Evolutionary conservation across 495 filamentous ascomycete species (phyloP), one percentile per base, ranked within the genome.

Genomic region (Patellaria atrata): DNA sequence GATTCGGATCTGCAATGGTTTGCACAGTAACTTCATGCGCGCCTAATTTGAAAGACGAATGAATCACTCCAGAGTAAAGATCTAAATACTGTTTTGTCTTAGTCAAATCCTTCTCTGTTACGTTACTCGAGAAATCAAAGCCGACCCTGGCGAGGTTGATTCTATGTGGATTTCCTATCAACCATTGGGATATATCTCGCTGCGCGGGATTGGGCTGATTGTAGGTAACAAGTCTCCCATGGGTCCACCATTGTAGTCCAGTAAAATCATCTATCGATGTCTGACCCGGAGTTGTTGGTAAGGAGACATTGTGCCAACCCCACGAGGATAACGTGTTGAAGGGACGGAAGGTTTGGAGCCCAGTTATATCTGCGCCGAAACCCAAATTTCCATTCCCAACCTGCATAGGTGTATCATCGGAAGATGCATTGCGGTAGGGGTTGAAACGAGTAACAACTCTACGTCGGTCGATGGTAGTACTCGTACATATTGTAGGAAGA

Each of bases 301-400:
- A 47, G 14, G 63, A 67, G 41, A 65, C 64, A 44, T 71, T 71
- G 54, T 71, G 66, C 67, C 66, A 71, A 5, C 65, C 63, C 64
- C 63, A 70, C 5, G 62, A 62, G 2, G 63, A 68, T 38, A 51
- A 37, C 7, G 29, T 51, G 21, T 51, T 51, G 24, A 41, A 47
- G 8, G 48, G 48, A 16, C 47, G 14, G 18, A 51, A 44, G 15
- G 48, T 44, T 24, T 51, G 23, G 22, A 69, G 48, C 2, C 67
- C 65, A 18, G 65, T 67, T 13, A 67, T 50, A 35, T 69, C 67
- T n/a, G 59, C 61, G 16, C 65, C 65, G 40, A 68, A 70, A 31
- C 64, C 65, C 35, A 71, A 67, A 45, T 69, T 63, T 5, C 67
- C 64, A 48, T 68, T 68, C 22, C 64, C 65, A 0, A 69, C 62